Base-by-base conservation (phyloP, 1,284 basidiomycete genomes). In the Cryptococcus maquisensis region DNA sequence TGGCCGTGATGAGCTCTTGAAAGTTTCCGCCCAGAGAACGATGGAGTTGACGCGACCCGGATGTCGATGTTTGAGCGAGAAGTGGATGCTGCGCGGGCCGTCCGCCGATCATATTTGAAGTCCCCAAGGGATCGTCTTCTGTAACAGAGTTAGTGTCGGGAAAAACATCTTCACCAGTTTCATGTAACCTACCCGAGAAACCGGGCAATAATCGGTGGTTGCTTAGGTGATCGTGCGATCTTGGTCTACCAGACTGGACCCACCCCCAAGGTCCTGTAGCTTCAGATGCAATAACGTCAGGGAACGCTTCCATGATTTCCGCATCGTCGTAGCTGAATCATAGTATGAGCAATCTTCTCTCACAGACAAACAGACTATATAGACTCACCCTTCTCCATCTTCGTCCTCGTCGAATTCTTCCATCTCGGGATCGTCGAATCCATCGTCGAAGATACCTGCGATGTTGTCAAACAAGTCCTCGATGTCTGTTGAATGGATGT, bases 41-140 rank as follows among this genome's bases (percentile, higher is more conserved):
- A 43, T 81, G 74, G 55, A 83, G 77, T 13, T 81, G 65, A 32
- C 28, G 28, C 28, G 28, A 6, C 10, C 28, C 28, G 28, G 28
- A 32, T 32, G 28, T 32, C 10, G 28, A 32, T 32, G 28, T 32
- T 8, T 32, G 28, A 6, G 28, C 4, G 10, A 32, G 81, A 10
- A 96, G 79, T 3, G 92, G 92, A 70, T 96, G 93, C 0, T 86
- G 86, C 13, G 84, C 84, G 28, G 28, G 28, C 10, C 28, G 28
- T 32, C 28, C 28, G 28, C 28, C 28, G 28, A 7, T 10, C 6
- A 10, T 10, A 32, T 3, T 32, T 3, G 28, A 32, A 32, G 28
- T 10, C 28, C 28, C 28, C 10, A 32, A 32, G 28, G 10, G 28
- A 6, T 32, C 28, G 28, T 32, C 28, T 32, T 32, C 28, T 32